Percentiles rank a stretch among this genome's conserved stretches.
phyloP scores from a whole-genome alignment of 2,329 filamentous ascomycete genomes.

The Lachnellula cervina region DNA sequence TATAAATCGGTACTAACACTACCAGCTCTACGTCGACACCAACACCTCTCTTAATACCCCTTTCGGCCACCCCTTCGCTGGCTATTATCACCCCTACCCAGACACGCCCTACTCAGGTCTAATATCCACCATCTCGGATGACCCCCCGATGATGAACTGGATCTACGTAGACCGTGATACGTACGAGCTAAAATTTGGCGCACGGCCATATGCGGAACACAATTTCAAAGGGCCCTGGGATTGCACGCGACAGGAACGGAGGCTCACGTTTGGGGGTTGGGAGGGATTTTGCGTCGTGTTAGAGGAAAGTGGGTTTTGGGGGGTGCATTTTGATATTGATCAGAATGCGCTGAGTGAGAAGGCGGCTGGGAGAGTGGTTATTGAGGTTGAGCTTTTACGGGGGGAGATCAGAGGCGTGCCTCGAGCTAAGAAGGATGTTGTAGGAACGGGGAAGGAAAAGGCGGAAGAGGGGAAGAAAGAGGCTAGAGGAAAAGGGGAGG shows the following conservation, averaged over 20 bases:
- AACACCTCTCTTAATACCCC: slow-evolving; percentile 39
- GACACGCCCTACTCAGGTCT: slow-evolving; percentile 41
- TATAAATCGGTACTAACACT: too few relatives aligned
- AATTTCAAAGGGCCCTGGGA: slow-evolving; percentile 74
- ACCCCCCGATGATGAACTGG: slow-evolving; percentile 62
- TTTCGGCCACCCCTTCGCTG: slow-evolving; percentile 42
- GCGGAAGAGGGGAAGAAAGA: too few relatives aligned
- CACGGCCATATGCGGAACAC: slow-evolving; percentile 63
- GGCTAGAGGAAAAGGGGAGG: too few relatives aligned
- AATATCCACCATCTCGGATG: slow-evolving; percentile 45
- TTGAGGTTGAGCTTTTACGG: slow-evolving; percentile 51
- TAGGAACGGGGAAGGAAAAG: neutral
- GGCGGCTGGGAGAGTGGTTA: slow-evolving; percentile 36
- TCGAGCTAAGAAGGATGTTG: slow-evolving; percentile 15
- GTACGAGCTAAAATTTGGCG: slow-evolving; percentile 56
- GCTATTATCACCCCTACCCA: slow-evolving; percentile 54
- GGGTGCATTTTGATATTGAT: too few relatives aligned
- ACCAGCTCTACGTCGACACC: slow-evolving; percentile 44
- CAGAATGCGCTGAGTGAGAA: too few relatives aligned
- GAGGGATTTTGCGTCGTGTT: slow-evolving; percentile 55
- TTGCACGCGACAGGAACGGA: slow-evolving; percentile 47
- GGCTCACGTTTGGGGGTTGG: slow-evolving; percentile 59
- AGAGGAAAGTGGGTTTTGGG: slow-evolving; percentile 34
- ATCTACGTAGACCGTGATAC: slow-evolving; percentile 58
- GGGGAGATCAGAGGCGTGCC: slow-evolving; percentile 40